These are phyloP conservation scores for Rhododendron williamsianum DNA, from an alignment of 148 eudicot genomes.

Conservation along the genomic window DNA sequence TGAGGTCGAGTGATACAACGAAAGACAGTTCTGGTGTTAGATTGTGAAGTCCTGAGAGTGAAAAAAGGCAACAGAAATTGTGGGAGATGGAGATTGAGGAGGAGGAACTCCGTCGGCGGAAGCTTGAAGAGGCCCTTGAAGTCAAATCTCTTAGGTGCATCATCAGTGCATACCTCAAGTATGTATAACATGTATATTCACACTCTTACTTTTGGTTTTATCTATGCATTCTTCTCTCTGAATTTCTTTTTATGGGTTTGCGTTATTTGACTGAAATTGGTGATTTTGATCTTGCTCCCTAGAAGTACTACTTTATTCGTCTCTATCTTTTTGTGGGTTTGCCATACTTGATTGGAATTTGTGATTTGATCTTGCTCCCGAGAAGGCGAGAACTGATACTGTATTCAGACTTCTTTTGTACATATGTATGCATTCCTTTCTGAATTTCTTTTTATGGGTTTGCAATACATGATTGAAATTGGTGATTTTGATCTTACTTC, in stretches of 20 bases:
- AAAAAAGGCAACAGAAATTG: no score
- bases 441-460: not conserved
- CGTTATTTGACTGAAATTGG: not conserved
- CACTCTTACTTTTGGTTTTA: not conserved
- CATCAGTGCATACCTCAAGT: constrained; percentile 86
- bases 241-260: not conserved
- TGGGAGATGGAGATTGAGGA: constrained; percentile 31
- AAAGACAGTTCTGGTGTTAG: no score
- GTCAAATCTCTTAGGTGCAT: constrained; percentile 81
- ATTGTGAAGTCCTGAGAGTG: no score
- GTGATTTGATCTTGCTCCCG: no score
- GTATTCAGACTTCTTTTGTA: not conserved
- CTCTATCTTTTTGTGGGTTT: no score
- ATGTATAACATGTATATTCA: not conserved
- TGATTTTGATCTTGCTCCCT: not conserved
- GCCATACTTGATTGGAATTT: no score
- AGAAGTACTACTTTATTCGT: not conserved
- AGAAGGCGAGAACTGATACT: not conserved
- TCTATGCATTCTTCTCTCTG: not conserved
- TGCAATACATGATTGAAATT: not conserved
- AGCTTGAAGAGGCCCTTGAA: constrained; percentile 77
- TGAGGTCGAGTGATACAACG: no score
- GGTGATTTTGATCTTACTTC: not conserved
- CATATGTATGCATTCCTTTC: not conserved
- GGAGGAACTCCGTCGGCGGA: constrained; percentile 41